These are phyloP conservation scores for Neofusicoccum ribis DNA, from an alignment of 2,329 filamentous ascomycete genomes.

Conservation along the genomic window DNA sequence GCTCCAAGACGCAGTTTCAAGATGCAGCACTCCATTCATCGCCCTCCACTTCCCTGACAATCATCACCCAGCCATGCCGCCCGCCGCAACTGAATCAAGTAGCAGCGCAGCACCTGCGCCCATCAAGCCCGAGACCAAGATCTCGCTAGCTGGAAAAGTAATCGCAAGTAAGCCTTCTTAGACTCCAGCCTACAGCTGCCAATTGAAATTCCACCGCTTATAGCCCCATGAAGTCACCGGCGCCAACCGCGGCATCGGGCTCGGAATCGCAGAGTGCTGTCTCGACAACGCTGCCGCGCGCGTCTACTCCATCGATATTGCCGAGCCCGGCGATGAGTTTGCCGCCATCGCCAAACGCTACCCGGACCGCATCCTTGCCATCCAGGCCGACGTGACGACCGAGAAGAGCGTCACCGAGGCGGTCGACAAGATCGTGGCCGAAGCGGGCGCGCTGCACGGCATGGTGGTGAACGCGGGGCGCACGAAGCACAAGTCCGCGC, in stretches of 20 bases:
- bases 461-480: slow-evolving; percentile 54
- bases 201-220: not conserved
- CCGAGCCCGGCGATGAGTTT: slow-evolving; percentile 46
- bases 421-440: slow-evolving; percentile 46
- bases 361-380: slow-evolving; percentile 42
- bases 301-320: slow-evolving; percentile 52
- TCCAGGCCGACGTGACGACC: slow-evolving; percentile 51
- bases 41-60: not conserved
- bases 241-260: slow-evolving; percentile 41
- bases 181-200: not conserved
- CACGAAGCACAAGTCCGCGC: slow-evolving; percentile 54
- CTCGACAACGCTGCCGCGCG: slow-evolving; percentile 46
- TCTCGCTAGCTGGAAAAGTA: slow-evolving; percentile 31
- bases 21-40: not conserved
- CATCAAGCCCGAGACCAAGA: slow-evolving; percentile 26
- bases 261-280: slow-evolving; percentile 51
- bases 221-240: slow-evolving; percentile 28
- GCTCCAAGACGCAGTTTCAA: not conserved
- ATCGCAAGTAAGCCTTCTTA: slow-evolving; percentile 11
- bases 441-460: slow-evolving; percentile 49
- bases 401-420: slow-evolving; percentile 48
- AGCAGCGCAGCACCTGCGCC: not conserved
- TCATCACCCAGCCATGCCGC: not conserved
- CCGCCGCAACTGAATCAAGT: not conserved
- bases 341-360: slow-evolving; percentile 39